A percentile compares a stretch with the other conserved stretches of the same genome.
These are phyloP conservation scores for Phytophthora pini DNA, from an alignment of 352 stramenopile genomes.

Conservation along the genomic window DNA sequence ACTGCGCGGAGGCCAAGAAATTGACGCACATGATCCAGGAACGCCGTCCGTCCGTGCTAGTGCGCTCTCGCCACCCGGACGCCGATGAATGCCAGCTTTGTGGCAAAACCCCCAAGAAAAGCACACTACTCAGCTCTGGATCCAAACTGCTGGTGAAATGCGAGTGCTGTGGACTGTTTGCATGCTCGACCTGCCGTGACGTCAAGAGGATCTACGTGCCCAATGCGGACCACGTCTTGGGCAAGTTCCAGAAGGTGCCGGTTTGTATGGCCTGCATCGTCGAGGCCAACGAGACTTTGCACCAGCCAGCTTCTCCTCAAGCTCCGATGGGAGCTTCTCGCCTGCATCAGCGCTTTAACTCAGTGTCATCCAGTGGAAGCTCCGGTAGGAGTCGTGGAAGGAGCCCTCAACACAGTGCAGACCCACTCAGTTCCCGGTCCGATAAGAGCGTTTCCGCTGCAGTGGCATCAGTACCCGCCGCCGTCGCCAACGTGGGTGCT, in stretches of 20 bases:
- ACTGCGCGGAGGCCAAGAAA: slow-evolving; percentile 56
- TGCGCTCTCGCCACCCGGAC: slow-evolving; percentile 34
- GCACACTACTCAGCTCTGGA: slow-evolving; percentile 35
- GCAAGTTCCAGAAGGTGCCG: slow-evolving; percentile 50
- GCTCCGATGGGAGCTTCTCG: background rate
- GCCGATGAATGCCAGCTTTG: slow-evolving; percentile 47
- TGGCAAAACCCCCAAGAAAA: slow-evolving; percentile 46
- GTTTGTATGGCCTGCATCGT: slow-evolving; percentile 53
- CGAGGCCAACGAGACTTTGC: slow-evolving; percentile 39
- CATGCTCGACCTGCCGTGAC: slow-evolving; percentile 54
- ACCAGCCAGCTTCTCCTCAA: slow-evolving; percentile 6
- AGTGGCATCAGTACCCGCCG: slow-evolving; percentile 18
- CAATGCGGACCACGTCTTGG: slow-evolving; percentile 43
- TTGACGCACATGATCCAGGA: slow-evolving; percentile 53
- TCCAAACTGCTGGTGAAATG: slow-evolving; percentile 54
- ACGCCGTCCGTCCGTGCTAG: slow-evolving; percentile 41
- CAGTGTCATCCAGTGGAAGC: slow-evolving; percentile 15
- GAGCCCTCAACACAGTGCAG: slow-evolving; percentile 17
- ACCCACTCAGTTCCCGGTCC: slow-evolving; percentile 19
- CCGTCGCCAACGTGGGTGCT: slow-evolving; percentile 13
- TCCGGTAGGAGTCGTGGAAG: slow-evolving; percentile 9
- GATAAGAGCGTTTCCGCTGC: slow-evolving; percentile 25
- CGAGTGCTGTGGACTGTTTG: slow-evolving; percentile 52
- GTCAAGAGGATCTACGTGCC: slow-evolving; percentile 56
- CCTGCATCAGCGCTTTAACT: slow-evolving; percentile 8